These are phyloP conservation scores for Lachnellula arida DNA, from an alignment of 2,329 filamentous ascomycete species.

Conservation along the genomic window DNA sequence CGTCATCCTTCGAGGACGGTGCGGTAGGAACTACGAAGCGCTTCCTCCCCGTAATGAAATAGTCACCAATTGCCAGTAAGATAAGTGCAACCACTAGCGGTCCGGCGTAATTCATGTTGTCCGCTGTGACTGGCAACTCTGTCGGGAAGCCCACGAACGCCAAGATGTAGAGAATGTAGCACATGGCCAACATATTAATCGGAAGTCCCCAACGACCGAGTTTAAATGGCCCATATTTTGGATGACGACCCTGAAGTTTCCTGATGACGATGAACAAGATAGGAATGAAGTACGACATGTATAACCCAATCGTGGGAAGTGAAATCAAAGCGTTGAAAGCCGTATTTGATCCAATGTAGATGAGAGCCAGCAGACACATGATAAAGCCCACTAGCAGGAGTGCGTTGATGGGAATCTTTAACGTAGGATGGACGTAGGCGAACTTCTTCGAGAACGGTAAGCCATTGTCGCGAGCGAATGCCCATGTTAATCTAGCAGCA, in stretches of 20 bases:
- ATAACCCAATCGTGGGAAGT: constrained; percentile 11
- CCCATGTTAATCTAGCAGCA: constrained; percentile 35
- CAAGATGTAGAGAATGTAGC: constrained; percentile 12
- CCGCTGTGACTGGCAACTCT: constrained; percentile 7
- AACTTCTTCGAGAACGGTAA: constrained; percentile 30
- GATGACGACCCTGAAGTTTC: constrained; percentile 6
- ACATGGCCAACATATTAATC: constrained; percentile 5
- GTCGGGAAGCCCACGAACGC: constrained; percentile 12
- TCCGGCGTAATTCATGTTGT: constrained; percentile 14
- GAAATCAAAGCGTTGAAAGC: constrained; percentile 49
- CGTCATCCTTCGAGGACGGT: background rate
- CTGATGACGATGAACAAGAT: constrained; percentile 8
- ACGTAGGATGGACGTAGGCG: constrained; percentile 10
- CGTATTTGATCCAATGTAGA: constrained; percentile 45
- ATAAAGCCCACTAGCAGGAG: constrained; percentile 12
- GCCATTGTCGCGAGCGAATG: constrained; percentile 40
- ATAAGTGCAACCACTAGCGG: constrained; percentile 7
- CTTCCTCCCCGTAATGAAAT: constrained; percentile 1
- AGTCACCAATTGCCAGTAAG: constrained; percentile 3
- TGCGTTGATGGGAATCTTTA: constrained; percentile 37
- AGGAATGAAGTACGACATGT: constrained; percentile 10
- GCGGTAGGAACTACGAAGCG: background rate
- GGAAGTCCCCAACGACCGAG: constrained; percentile 8
- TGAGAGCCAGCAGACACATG: constrained; percentile 23
- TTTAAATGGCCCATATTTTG: constrained; percentile 10